Evolutionary conservation across 345 rosid species (phyloP).

Genomic region (Salix dunnii): DNA sequence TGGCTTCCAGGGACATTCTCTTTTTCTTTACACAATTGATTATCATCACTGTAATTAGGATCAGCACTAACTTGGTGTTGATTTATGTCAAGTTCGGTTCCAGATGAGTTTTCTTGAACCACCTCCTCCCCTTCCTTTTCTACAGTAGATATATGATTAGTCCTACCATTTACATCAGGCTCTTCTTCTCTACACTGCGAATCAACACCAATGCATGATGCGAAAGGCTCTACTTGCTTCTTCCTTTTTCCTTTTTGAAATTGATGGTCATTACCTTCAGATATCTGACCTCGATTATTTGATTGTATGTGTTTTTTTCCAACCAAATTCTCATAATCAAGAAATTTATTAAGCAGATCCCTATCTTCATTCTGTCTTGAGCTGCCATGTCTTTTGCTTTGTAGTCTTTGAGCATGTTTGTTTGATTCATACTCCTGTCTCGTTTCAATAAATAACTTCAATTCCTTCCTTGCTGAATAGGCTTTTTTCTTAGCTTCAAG

Average conservation of each 20-base stretch:
- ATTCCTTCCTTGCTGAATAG: slow-evolving; percentile 36
- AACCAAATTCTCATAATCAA: slow-evolving; percentile 15
- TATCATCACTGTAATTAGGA: not conserved
- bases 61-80: slow-evolving; percentile 15
- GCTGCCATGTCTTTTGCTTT: slow-evolving; percentile 3
- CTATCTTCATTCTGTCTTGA: slow-evolving; percentile 19
- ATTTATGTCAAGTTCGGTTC: slow-evolving; percentile 16
- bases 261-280: slow-evolving; percentile 4
- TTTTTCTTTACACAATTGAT: slow-evolving; percentile 9
- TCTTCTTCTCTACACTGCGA: slow-evolving; percentile 21
- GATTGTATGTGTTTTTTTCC: slow-evolving; percentile 8
- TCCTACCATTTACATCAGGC: slow-evolving; percentile 2
- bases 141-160: slow-evolving; percentile 4
- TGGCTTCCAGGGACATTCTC: slow-evolving; percentile 4
- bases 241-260: slow-evolving; percentile 13
- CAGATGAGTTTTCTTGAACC: not conserved
- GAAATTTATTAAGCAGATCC: slow-evolving; percentile 2
- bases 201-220: not conserved
- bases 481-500: slow-evolving; percentile 36
- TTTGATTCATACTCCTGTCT: slow-evolving; percentile 15
- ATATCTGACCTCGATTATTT: slow-evolving; percentile 5
- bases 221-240: slow-evolving; percentile 14
- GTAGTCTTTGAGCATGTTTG: slow-evolving; percentile 13
- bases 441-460: slow-evolving; percentile 29
- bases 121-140: slow-evolving; percentile 20